A percentile compares a stretch with the other conserved stretches of the same genome.
Conservation (phyloP, 768 basidiomycete species). For the Agaricus blazei region DNA sequence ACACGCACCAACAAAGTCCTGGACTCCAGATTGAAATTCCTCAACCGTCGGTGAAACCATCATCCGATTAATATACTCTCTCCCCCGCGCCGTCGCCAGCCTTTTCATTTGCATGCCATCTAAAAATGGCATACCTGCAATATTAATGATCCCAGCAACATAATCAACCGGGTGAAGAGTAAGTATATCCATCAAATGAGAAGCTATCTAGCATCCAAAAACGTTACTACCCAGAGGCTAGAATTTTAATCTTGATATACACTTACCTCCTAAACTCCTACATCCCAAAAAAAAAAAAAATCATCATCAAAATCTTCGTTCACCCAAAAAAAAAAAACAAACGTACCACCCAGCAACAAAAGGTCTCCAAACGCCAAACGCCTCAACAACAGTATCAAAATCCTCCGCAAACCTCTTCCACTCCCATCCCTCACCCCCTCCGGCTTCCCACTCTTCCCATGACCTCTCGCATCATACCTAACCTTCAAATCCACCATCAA, state of each 20-base stretch:
- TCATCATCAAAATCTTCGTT: not conserved
- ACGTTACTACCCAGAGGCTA: too few species aligned
- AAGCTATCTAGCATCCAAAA: not conserved
- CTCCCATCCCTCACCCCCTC: slow-evolving; percentile 18
- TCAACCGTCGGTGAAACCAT: not conserved
- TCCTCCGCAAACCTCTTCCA: slow-evolving; percentile 27
- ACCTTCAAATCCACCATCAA: slow-evolving; percentile 16
- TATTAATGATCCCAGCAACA: not conserved
- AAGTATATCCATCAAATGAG: not conserved
- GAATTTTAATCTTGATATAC: too few species aligned
- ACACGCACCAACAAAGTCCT: not conserved
- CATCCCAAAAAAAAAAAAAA: not conserved
- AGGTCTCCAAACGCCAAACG: slow-evolving; percentile 23
- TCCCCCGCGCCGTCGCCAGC: not conserved
- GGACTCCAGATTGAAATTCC: not conserved
- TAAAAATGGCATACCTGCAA: not conserved
- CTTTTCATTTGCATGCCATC: not conserved
- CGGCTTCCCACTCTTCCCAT: slow-evolving; percentile 30
- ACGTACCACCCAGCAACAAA: slow-evolving; percentile 26
- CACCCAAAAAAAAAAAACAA: not conserved
- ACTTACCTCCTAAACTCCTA: slow-evolving; percentile 26
- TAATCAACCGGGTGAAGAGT: not conserved
- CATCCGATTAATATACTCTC: not conserved
- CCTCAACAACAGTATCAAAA: slow-evolving; percentile 24
- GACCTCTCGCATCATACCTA: slow-evolving; percentile 28